Evolutionary conservation across 2,329 filamentous ascomycete species (phyloP).

Genomic region (Ascochyta viciae-villosae): DNA sequence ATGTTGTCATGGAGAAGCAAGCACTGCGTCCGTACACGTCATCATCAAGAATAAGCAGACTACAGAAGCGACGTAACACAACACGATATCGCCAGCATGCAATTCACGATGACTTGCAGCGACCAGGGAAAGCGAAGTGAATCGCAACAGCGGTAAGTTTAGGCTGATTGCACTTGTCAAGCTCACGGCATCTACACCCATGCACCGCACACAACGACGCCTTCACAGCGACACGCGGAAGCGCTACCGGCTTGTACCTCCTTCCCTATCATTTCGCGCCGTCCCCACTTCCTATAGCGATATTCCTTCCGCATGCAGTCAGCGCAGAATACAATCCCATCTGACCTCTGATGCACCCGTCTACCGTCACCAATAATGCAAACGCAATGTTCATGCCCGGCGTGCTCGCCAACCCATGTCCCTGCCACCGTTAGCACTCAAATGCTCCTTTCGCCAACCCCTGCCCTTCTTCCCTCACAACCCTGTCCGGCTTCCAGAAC

Average conservation of each 20-base stretch:
- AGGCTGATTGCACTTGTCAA: not conserved
- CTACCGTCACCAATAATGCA: too few relatives aligned
- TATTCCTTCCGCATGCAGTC: not conserved
- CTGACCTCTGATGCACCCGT: too few relatives aligned
- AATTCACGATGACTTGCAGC: not conserved
- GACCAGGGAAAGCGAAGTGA: not conserved
- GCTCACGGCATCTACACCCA: not conserved
- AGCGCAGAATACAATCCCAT: not conserved
- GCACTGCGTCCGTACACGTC: too few relatives aligned
- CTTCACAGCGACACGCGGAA: not conserved
- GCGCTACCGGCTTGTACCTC: not conserved
- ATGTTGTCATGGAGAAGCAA: too few relatives aligned
- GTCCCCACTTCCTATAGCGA: not conserved
- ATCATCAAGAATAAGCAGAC: too few relatives aligned
- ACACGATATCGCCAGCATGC: too few relatives aligned
- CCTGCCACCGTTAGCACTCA: not conserved
- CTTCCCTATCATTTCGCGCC: not conserved
- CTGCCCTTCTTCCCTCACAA: not conserved
- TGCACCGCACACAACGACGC: not conserved
- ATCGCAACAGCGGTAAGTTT: not conserved
- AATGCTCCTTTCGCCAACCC: not conserved
- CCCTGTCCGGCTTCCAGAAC: not conserved
- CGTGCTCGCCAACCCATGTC: not conserved
- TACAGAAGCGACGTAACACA: too few relatives aligned
- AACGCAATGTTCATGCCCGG: not conserved